These are phyloP conservation scores for Ganoderma resinaceum DNA, from an alignment of 1,284 basidiomycete species.

Conservation along the genomic window DNA sequence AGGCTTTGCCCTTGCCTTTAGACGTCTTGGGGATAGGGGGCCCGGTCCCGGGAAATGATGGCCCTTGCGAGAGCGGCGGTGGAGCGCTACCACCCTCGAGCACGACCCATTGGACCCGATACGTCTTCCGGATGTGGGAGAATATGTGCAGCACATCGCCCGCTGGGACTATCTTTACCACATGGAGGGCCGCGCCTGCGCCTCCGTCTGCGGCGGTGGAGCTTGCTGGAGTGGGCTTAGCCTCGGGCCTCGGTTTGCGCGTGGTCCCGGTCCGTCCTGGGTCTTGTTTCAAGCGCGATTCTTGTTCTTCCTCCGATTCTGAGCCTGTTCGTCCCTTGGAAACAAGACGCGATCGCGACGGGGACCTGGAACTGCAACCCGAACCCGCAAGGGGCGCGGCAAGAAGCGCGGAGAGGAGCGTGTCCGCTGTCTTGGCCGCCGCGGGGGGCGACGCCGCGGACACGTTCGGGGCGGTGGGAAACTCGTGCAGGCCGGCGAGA, in stretches of 20 bases:
- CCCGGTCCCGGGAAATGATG: slow-evolving; percentile 14
- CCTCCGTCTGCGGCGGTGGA: background rate
- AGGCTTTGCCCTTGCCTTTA: slow-evolving; percentile 13
- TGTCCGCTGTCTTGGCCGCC: slow-evolving; percentile 46
- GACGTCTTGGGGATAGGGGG: slow-evolving; percentile 19
- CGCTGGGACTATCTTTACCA: slow-evolving; percentile 55
- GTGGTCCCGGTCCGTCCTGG: slow-evolving; percentile 3
- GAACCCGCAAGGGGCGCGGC: slow-evolving; percentile 31
- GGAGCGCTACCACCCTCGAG: slow-evolving; percentile 57
- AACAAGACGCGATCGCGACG: background rate
- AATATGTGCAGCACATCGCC: slow-evolving; percentile 86
- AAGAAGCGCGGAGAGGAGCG: slow-evolving; percentile 53
- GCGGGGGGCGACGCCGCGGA: slow-evolving; percentile 42
- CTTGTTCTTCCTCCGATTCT: slow-evolving; percentile 1
- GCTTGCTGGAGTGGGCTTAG: slow-evolving; percentile 3
- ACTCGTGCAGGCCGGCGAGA: slow-evolving; percentile 87
- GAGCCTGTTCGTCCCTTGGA: background rate
- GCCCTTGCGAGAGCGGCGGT: slow-evolving; percentile 28
- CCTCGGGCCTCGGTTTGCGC: background rate
- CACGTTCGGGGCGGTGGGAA: slow-evolving; percentile 69
- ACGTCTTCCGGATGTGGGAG: slow-evolving; percentile 91
- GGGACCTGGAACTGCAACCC: slow-evolving; percentile 21
- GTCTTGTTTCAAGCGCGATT: background rate
- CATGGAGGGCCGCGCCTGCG: slow-evolving; percentile 36
- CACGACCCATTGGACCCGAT: slow-evolving; percentile 79